Evolutionary conservation across 2,329 filamentous ascomycete species (phyloP), one percentile per base, ranked within the genome.

Genomic region (Xylaria sp.): DNA sequence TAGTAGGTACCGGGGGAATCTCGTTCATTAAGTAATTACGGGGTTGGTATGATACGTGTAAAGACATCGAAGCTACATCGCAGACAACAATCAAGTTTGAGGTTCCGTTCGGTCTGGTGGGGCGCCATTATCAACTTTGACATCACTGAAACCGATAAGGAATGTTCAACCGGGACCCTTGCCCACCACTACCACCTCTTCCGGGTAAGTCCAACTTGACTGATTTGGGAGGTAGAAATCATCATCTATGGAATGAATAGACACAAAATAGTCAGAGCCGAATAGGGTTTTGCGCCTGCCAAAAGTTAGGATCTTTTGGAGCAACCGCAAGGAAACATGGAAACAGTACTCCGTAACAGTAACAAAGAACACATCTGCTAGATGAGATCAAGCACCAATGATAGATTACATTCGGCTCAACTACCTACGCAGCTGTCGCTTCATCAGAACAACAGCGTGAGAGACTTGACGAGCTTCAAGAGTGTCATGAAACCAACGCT

Each of bases 121-220:
- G 63, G 66, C 60, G 45, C 9, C n/a, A 25, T 65, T 48, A 55
- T 59, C 59, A 28, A 66, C 46, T 46, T 60, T 66, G 66, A 69
- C 66, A 66, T 66, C 59, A 63, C 52, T 60, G 48, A 34, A 32
- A 39, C 32, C 57, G 67, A 67, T 69, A 50, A 50, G 46, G 46
- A 50, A 50, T 50, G 46, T 50, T 50, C 46, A 50, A 50, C 46
- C 46, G 46, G 46, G 46, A 10, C 46, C 46, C 46, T 30, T 25
- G 46, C 46, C 23, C 45, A 48, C 46, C 46, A 50, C 46, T 23
- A 46, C 43, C 46, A 50, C 46, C 23, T 18, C 46, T 50, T 50
- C 46, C 46, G 46, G 46, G 46, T 50, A 50, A 30, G 46, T 50
- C 46, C 46, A 50, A 8, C 25, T 25, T 30, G 30, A 50, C 46